Conservation (phyloP, 2,329 filamentous ascomycete genomes). For the Alternaria sp. region DNA sequence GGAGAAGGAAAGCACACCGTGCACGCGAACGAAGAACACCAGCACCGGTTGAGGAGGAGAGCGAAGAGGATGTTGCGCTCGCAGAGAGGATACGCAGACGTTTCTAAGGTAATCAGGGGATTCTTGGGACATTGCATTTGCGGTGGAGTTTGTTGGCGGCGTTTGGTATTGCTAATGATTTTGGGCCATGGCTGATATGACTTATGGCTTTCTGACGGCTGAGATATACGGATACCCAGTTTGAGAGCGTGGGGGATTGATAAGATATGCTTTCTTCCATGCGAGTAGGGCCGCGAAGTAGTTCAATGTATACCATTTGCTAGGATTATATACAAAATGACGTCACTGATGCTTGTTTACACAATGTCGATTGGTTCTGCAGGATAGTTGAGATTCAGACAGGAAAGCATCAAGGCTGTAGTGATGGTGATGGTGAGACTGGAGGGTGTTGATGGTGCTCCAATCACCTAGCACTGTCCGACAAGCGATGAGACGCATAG, state of each 20-base stretch:
- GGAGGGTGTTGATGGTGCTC: conserved; percentile 12
- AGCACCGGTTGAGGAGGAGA: conserved; percentile 70
- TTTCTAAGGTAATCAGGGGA: conserved; percentile 21
- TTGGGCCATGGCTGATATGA: conserved; percentile 20
- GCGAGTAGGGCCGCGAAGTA: conserved; percentile 6
- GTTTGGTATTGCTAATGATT: conserved; percentile 11
- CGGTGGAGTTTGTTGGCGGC: conserved; percentile 13
- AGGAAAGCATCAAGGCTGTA: background rate
- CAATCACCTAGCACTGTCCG: conserved; percentile 16
- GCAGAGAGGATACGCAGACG: conserved; percentile 41
- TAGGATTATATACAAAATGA: conserved; percentile 5
- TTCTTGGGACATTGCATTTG: conserved; percentile 10
- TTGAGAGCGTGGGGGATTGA: conserved; percentile 17
- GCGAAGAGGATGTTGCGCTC: conserved; percentile 37
- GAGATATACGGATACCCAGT: conserved; percentile 38
- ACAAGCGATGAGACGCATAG: conserved; percentile 18
- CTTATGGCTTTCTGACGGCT: conserved; percentile 32
- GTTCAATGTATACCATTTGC: conserved; percentile 10
- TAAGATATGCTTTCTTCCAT: conserved; percentile 6
- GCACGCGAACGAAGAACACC: conserved; percentile 74
- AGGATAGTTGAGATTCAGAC: background rate
- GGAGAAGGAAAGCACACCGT: conserved; percentile 72
- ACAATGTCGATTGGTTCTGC: background rate
- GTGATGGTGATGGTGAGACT: conserved; percentile 3
- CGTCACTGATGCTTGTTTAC: conserved; percentile 2